Evolutionary conservation across 2,329 filamentous ascomycete genomes (phyloP), one percentile per base, ranked within the genome.

Genomic region (Claviceps africana): DNA sequence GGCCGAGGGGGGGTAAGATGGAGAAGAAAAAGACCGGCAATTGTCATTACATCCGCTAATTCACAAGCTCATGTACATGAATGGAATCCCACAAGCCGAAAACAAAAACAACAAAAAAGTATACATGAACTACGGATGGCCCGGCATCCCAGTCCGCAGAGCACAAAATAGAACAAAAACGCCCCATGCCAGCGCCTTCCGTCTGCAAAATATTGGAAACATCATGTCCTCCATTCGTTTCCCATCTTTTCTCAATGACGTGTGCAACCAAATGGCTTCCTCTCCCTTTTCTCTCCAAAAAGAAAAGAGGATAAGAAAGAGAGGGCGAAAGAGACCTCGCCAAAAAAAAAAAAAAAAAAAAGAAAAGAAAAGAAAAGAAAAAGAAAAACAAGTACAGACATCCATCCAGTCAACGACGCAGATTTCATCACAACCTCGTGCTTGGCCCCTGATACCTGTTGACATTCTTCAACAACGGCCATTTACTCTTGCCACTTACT

Each of bases 361-460:
- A 37, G 15, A n/a, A 6, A 37, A 2, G 17, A 4, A 4, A n/a
- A 8, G 7, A 7, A 37, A 6, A 37, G 4, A n/a, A 6, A 37
- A 5, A 37, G 17, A 5, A 33, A 10, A 35, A 5, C 11, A 11
- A 17, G 3, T 5, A 15, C 13, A 35, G 13, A 35, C 33, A 13
- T 48, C n/a, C 3, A 5, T 21, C 10, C 11, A 6, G 10, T 17
- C 15, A n/a, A 21, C 13, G 25, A 15, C 6, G n/a, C 6, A 25
- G 13, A 7, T 11, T 51, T 19, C 42, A 28, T 46, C 31, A 66
- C 21, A 61, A 37, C 46, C 64, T 60, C 54, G 58, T 62, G 40
- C 51, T 63, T 19, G 62, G 55, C 28, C 61, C 56, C 8, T 56
- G 46, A 1, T 58, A 56, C 51, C 60, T 66, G 33, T 52, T 55